Evolutionary conservation across 495 filamentous ascomycete species (phyloP).

Genomic region (Aspergillus taichungensis): DNA sequence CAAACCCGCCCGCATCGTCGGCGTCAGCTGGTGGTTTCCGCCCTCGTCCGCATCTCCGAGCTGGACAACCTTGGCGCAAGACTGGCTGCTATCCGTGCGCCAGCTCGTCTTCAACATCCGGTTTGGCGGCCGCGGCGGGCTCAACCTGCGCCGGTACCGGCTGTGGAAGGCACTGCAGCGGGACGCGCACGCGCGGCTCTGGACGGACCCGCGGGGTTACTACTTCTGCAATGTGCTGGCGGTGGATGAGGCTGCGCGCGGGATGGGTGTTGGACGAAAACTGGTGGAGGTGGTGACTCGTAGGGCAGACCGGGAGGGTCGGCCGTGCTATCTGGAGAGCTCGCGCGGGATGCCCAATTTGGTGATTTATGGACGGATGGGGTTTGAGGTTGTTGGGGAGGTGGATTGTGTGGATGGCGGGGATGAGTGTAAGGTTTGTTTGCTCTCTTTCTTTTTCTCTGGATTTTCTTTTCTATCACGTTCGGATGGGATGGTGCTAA

Average conservation of each 20-base stretch:
- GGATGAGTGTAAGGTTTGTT: conserved; percentile 32
- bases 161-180: conserved; percentile 42
- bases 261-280: conserved; percentile 49
- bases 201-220: conserved; percentile 43
- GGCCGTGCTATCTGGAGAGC: conserved; percentile 57
- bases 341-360: conserved; percentile 54
- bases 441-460: neutral
- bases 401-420: conserved; percentile 54
- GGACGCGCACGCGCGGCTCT: conserved; percentile 26
- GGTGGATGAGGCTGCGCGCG: conserved; percentile 50
- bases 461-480: neutral
- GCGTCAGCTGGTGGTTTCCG: conserved; percentile 56
- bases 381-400: conserved; percentile 51
- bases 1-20: conserved; percentile 35
- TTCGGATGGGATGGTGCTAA: neutral
- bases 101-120: conserved; percentile 54
- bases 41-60: conserved; percentile 32
- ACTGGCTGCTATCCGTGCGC: conserved; percentile 49
- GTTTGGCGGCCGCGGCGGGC: conserved; percentile 52
- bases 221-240: conserved; percentile 65
- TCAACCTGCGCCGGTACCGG: conserved; percentile 53
- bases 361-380: conserved; percentile 57
- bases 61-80: conserved; percentile 49
- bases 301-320: conserved; percentile 49
- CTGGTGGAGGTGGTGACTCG: conserved; percentile 51